Percentiles rank a stretch among this genome's conserved stretches.
Evolutionary conservation across 768 basidiomycete species (phyloP).

Genomic region (Suillus variegatus): DNA sequence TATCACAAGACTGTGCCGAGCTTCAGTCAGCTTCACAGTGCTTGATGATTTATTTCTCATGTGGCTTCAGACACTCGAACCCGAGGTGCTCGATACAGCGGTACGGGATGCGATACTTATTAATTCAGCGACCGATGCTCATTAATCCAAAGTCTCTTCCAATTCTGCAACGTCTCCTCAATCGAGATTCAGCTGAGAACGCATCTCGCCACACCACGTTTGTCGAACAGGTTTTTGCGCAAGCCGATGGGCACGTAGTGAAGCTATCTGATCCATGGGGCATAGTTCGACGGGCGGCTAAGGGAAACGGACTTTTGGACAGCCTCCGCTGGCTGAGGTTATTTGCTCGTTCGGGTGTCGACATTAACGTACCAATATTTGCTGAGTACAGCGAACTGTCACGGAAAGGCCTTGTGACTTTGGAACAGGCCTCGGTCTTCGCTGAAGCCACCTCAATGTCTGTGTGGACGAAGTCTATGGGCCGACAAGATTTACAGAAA

Average conservation of each 20-base stretch:
- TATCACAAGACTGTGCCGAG: constrained; percentile 56
- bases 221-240: constrained; percentile 31
- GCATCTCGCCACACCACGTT: constrained; percentile 40
- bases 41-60: constrained; percentile 59
- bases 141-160: constrained; percentile 44
- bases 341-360: constrained; percentile 64
- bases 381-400: constrained; percentile 47
- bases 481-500: constrained; percentile 58
- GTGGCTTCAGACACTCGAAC: constrained; percentile 56
- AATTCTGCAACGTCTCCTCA: constrained; percentile 59
- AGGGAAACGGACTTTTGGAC: constrained; percentile 43
- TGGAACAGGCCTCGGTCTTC: constrained; percentile 51
- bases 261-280: constrained; percentile 55
- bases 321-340: constrained; percentile 62
- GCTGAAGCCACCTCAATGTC: constrained; percentile 55
- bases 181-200: constrained; percentile 46
- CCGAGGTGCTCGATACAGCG: constrained; percentile 35
- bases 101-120: constrained; percentile 31
- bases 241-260: constrained; percentile 30
- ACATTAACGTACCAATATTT: constrained; percentile 56
- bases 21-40: constrained; percentile 52
- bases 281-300: constrained; percentile 45
- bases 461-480: constrained; percentile 61
- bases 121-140: background rate
- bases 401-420: constrained; percentile 35